These are phyloP conservation scores for Urostyla sp. DNA, from an alignment of 73 alveolate species.

Conservation along the genomic window DNA sequence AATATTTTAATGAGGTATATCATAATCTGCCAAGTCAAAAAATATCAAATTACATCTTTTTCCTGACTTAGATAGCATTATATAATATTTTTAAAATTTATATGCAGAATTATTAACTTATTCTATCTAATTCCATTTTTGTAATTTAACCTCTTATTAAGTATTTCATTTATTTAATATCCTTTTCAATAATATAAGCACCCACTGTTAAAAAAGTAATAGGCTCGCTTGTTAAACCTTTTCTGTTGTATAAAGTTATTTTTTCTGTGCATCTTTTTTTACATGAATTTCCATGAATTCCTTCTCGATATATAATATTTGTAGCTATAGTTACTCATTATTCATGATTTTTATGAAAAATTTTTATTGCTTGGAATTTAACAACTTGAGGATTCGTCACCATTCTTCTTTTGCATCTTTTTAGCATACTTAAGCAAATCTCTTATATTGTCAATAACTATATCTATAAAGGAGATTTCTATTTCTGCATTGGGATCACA, in stretches of 20 bases:
- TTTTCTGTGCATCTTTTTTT: conserved; percentile 1
- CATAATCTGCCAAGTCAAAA: conserved; percentile 45
- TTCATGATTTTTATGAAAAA: too few species aligned
- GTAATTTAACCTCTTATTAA: conserved; percentile 32
- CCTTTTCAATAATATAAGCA: conserved; percentile 33
- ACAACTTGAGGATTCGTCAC: conserved; percentile 1
- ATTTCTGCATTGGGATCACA: conserved; percentile 23
- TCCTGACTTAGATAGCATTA: neutral
- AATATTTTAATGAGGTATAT: conserved; percentile 16
- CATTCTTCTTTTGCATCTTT: conserved; percentile 8
- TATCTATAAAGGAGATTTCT: conserved; percentile 4
- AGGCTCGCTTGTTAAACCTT: conserved; percentile 16
- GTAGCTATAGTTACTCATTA: too few species aligned
- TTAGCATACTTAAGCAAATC: conserved; percentile 10
- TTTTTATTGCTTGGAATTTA: neutral
- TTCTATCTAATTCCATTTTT: conserved; percentile 26
- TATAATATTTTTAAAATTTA: too few species aligned
- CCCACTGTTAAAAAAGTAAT: neutral
- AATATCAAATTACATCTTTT: conserved; percentile 11
- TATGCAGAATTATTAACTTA: neutral
- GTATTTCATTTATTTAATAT: neutral
- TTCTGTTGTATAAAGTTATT: neutral
- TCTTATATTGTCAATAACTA: conserved; percentile 44
- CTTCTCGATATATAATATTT: conserved; percentile 32
- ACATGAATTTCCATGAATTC: conserved; percentile 38